These are phyloP conservation scores for Botryotinia convoluta DNA, from an alignment of 2,329 filamentous ascomycete species.

Conservation along the genomic window DNA sequence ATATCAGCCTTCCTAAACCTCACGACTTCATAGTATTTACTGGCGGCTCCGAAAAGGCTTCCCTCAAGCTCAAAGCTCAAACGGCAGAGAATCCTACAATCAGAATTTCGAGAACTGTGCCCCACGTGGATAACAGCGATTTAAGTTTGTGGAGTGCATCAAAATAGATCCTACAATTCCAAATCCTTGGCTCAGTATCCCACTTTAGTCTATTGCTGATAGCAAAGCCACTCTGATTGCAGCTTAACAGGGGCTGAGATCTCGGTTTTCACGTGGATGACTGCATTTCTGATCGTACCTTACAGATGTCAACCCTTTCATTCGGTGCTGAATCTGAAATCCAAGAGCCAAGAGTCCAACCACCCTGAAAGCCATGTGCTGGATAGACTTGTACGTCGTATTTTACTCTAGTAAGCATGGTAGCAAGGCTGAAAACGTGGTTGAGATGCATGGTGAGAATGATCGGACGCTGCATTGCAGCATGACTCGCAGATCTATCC, in stretches of 20 bases:
- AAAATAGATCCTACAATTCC: slow-evolving; percentile 9
- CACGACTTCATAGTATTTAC: background rate
- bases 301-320: background rate
- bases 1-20: background rate
- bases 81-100: slow-evolving; percentile 3
- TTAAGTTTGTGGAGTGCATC: background rate
- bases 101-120: background rate
- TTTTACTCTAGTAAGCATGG: background rate
- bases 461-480: slow-evolving; percentile 1
- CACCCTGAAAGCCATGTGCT: slow-evolving; percentile 9
- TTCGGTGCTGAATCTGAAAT: background rate
- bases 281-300: slow-evolving; percentile 9
- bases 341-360: background rate
- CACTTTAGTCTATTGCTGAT: background rate
- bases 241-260: background rate
- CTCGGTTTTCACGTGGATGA: slow-evolving; percentile 13
- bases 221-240: background rate
- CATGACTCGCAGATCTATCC: background rate
- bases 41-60: background rate
- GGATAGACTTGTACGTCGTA: background rate
- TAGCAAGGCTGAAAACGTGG: slow-evolving; percentile 9
- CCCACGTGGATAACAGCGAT: slow-evolving; percentile 8
- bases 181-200: background rate
- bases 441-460: slow-evolving; percentile 3
- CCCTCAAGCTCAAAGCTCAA: background rate